phyloP scores from a whole-genome alignment of 2,329 filamentous ascomycete genomes.

The Trichoderma sp. region DNA sequence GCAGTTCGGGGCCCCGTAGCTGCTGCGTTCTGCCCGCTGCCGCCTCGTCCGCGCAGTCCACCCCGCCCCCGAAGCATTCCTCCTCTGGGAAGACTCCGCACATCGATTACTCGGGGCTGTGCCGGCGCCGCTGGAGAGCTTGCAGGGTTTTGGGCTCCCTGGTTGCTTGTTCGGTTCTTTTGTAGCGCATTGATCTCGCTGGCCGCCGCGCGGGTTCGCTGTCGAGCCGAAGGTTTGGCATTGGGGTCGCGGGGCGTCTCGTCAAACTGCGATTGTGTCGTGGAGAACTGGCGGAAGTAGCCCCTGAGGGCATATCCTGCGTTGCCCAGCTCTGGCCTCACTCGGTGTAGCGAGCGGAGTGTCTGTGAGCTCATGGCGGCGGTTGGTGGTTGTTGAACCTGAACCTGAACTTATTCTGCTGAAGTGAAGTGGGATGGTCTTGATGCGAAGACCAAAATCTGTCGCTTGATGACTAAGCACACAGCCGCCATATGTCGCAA shows the following conservation, averaged over 20 bases:
- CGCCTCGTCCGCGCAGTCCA: constrained; percentile 30
- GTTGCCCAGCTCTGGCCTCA: constrained; percentile 40
- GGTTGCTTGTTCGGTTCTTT: constrained; percentile 27
- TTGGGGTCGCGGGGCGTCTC: constrained; percentile 30
- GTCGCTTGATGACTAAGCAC: constrained; percentile 16
- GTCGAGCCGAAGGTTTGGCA: constrained; percentile 30
- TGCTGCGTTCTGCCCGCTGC: not conserved
- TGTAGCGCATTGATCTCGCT: constrained; percentile 39
- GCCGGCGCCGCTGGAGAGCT: constrained; percentile 24
- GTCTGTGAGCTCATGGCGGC: constrained; percentile 43
- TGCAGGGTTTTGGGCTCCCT: constrained; percentile 3
- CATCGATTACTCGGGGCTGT: constrained; percentile 42
- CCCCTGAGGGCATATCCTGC: constrained; percentile 36
- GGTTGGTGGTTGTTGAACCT: constrained; percentile 14
- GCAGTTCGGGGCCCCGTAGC: constrained; percentile 6
- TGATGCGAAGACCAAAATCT: constrained; percentile 26
- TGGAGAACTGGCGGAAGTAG: constrained; percentile 44
- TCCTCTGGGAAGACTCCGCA: constrained; percentile 42
- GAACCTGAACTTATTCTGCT: not conserved
- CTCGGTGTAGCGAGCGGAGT: constrained; percentile 42
- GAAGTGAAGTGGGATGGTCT: constrained; percentile 9
- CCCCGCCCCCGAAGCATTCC: constrained; percentile 32
- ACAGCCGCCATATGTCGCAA: not conserved
- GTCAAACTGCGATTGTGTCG: constrained; percentile 39
- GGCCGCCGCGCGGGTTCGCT: constrained; percentile 40